Base-by-base conservation (phyloP, 2,329 filamentous ascomycete genomes). In the Aureobasidium sp. region DNA sequence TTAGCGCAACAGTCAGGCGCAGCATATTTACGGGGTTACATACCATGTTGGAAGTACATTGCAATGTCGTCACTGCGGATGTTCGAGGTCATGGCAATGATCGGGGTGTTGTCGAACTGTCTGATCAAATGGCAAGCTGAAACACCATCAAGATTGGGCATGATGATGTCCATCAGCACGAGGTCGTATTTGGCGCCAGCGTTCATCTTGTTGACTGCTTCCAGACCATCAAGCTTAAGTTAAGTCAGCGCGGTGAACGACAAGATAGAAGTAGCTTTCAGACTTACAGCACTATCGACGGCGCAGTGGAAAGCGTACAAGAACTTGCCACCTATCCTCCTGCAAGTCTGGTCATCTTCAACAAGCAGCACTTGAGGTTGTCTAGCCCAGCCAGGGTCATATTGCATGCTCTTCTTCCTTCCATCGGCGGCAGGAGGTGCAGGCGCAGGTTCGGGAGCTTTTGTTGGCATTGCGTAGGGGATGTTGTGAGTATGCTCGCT, bases 51-150 rank as follows among this genome's bases (percentile, higher is more conserved):
- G 77, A 97, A 97, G 73, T 99, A 99, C 77, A 95, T 92, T 59
- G 93, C 90, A 64, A 97, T 95, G 72, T 99, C 94, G 69, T 97
- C 93, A 64, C 91, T 92, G 66, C 94, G 85, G 66, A 99, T 97
- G 71, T 97, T 99, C 3, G 93, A 97, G 3, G 94, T 99, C 94
- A 99, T 97, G 50, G 94, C 94, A 63, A 99, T 90, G 69, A 99
- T 95, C 0, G 94, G 94, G 25, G 89, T 86, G 41, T 86, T 84
- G 65, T 91, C 86, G 65, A 93, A 90, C 70, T 96, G 90, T 59
- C 93, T 86, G 66, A 99, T 97, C 65, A 96, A 86, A 70, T 94
- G 90, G 62, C 91, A 96, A 3, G 94, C 93, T 16, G 92, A 96
- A 6, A 97, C 91, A 67, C 94, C 94, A 69, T 97, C 94, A 59